phyloP scores from a whole-genome alignment of 192 early-diverging fungal species.

The Coemansia nantahalensis region DNA sequence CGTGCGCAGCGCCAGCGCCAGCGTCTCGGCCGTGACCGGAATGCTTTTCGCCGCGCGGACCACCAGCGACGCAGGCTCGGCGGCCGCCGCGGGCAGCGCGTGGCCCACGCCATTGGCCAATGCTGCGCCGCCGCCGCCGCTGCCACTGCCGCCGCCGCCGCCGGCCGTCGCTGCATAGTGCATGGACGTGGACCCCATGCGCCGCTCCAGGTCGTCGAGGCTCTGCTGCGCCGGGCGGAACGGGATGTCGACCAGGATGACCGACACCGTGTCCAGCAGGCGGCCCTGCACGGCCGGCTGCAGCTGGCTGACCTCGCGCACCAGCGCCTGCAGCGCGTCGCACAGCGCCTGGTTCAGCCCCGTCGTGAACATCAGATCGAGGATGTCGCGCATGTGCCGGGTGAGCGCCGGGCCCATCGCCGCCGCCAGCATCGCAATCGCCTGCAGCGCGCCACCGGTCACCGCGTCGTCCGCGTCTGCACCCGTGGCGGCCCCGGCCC shows the following conservation, averaged over 20 bases:
- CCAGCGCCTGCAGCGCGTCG: constrained; percentile 76
- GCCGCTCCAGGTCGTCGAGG: constrained; percentile 25
- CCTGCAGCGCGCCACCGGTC: constrained; percentile 69
- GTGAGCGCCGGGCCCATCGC: constrained; percentile 91
- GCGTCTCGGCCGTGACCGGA: constrained; percentile 50
- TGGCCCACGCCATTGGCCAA: neutral
- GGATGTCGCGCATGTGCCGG: constrained; percentile 79
- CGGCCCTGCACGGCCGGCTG: constrained; percentile 79
- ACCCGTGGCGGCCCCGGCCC: constrained; percentile 5
- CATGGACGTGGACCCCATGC: constrained; percentile 17
- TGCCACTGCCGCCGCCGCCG: neutral
- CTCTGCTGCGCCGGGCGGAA: constrained; percentile 54
- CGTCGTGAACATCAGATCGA: constrained; percentile 89
- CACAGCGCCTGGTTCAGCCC: constrained; percentile 81
- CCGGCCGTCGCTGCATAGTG: constrained; percentile 6
- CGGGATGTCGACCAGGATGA: constrained; percentile 77
- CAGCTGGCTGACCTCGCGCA: constrained; percentile 78
- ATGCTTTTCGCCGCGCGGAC: constrained; percentile 12
- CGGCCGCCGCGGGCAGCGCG: neutral
- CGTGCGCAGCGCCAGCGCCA: constrained; percentile 79
- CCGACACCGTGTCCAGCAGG: constrained; percentile 85
- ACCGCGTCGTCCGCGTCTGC: constrained; percentile 42
- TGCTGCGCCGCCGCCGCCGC: constrained; percentile 6
- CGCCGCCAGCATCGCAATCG: constrained; percentile 83
- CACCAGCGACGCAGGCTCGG: constrained; percentile 11